These are phyloP conservation scores for Pseudozyma thailandica DNA, from an alignment of 1,284 basidiomycete species.

Conservation along the genomic window DNA sequence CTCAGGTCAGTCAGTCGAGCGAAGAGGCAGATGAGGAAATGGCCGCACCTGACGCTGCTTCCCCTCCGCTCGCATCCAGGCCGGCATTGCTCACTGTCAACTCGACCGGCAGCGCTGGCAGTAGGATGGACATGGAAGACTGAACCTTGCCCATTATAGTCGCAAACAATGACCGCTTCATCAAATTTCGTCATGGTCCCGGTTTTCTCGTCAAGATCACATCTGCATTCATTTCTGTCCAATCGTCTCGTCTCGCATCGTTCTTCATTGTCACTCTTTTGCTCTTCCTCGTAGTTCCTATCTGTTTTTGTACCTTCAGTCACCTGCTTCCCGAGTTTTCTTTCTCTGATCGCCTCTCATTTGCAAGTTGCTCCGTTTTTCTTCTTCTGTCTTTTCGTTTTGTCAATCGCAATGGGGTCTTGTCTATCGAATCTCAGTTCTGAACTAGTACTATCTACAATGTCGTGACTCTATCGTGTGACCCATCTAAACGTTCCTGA, in stretches of 20 bases:
- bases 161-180: too few relatives aligned
- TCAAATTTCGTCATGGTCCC: background rate
- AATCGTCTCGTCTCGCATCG: background rate
- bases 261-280: background rate
- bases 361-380: background rate
- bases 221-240: background rate
- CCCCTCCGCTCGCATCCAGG: background rate
- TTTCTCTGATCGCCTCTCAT: background rate
- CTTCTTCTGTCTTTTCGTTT: too few relatives aligned
- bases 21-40: constrained; percentile 11
- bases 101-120: constrained; percentile 1
- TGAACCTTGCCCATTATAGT: too few relatives aligned
- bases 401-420: too few relatives aligned
- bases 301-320: too few relatives aligned
- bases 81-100: constrained; percentile 9
- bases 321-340: too few relatives aligned
- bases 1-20: background rate
- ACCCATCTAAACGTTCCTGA: constrained; percentile 19
- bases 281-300: too few relatives aligned
- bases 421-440: too few relatives aligned
- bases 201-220: constrained; percentile 2
- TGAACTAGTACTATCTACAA: too few relatives aligned
- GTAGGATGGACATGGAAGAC: constrained; percentile 20
- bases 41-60: background rate
- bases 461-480: too few relatives aligned